These are phyloP conservation scores for Fomitopsis schrenkii DNA, from an alignment of 1,284 basidiomycete species.

Conservation along the genomic window DNA sequence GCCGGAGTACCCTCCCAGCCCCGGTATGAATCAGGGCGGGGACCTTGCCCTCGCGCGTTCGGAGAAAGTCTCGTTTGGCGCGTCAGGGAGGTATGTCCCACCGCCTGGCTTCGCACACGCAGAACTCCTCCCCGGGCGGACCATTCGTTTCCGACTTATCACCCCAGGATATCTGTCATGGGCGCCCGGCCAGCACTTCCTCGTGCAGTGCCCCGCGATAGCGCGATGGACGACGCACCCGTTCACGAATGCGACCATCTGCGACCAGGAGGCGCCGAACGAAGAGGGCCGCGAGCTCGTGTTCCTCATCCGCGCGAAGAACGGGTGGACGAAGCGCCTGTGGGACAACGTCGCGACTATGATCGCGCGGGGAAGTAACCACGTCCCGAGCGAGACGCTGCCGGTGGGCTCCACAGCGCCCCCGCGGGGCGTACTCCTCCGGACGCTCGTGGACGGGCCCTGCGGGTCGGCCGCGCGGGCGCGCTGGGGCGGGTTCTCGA, in stretches of 20 bases:
- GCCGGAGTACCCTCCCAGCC: background rate
- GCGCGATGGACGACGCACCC: constrained; percentile 73
- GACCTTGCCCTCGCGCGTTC: constrained; percentile 8
- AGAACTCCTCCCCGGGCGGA: constrained; percentile 76
- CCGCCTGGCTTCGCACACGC: constrained; percentile 73
- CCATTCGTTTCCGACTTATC: constrained; percentile 69
- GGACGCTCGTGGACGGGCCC: constrained; percentile 72
- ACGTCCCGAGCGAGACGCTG: constrained; percentile 30
- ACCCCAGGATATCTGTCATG: constrained; percentile 60
- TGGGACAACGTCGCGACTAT: constrained; percentile 53
- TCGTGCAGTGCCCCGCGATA: constrained; percentile 70
- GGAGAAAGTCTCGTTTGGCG: constrained; percentile 7
- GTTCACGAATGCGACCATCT: constrained; percentile 75
- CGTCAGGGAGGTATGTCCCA: constrained; percentile 35
- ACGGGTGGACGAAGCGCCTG: constrained; percentile 73
- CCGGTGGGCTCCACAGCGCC: constrained; percentile 31
- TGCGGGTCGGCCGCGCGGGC: constrained; percentile 73
- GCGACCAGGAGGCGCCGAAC: constrained; percentile 45
- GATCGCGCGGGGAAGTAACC: constrained; percentile 25
- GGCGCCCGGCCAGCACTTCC: constrained; percentile 79
- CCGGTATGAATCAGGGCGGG: background rate
- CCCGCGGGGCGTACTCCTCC: constrained; percentile 51
- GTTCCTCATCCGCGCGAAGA: constrained; percentile 73
- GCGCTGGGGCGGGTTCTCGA: constrained; percentile 63
- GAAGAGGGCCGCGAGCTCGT: constrained; percentile 57